Base-by-base conservation (phyloP, 2,329 filamentous ascomycete species). In the Aspergillus fumigatus region DNA sequence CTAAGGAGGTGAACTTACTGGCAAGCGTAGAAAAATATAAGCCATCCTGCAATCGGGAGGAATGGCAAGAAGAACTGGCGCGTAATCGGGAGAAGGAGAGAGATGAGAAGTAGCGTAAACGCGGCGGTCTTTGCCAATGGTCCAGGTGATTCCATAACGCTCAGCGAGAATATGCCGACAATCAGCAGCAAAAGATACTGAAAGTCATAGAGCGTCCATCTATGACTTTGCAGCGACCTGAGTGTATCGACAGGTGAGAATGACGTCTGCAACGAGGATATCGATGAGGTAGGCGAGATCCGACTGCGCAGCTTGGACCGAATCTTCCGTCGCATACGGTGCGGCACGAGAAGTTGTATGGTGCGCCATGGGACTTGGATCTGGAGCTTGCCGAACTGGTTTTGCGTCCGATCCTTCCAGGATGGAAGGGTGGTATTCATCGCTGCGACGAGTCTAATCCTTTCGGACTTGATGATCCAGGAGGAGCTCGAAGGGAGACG, bases 1-100 rank as follows among this genome's bases (percentile, higher is more conserved):
- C 26, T 29, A 19, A 17, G 48, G 29, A 43, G 48, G 50, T 60
- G 55, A 53, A 84, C 90, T 80, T 85, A 96, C 91, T 93, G 88
- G 80, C 89, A 94, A 62, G 88, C 87, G 74, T 94, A 96, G 78
- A 96, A 97, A 73, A 96, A 90, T 50, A 97, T 79, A 43, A 97
- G 80, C 84, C 92, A 97, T 25, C 86, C 87, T 73, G 90, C 88
- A 62, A 96, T 90, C 6, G 90, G 88, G 58, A 94, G 80, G 53
- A 92, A 92, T 9, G 93, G 92, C 45, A 96, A 80, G 71, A 96
- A 91, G 74, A 97, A 96, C 73, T 97, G 93, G 62, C 90, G 84
- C 3, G 92, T 95, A 51, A 90, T 82, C 6, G 93, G 93, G 73
- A 96, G 83, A 48, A 93, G 79, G 41, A 96, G 79, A 32, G 92